phyloP scores from a whole-genome alignment of 192 early-diverging fungal genomes.

The Coemansia sp. region DNA sequence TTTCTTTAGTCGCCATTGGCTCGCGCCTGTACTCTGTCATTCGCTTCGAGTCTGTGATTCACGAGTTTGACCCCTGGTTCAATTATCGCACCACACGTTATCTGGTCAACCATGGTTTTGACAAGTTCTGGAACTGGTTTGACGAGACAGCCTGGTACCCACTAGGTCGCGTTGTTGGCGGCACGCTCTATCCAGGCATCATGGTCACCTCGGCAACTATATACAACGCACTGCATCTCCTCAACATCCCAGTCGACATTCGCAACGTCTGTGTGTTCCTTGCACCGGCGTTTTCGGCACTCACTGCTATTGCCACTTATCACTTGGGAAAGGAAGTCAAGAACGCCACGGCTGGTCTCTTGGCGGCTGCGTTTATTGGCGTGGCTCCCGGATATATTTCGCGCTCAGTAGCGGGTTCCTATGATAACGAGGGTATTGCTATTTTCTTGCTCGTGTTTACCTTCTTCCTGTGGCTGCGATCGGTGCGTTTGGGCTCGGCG shows the following conservation, averaged over 20 bases:
- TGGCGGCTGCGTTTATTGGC: conserved; percentile 98
- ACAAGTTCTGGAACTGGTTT: conserved; percentile 99
- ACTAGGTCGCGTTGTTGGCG: conserved; percentile 97
- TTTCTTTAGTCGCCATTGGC: conserved; percentile 84
- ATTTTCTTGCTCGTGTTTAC: conserved; percentile 98
- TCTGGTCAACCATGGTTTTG: conserved; percentile 91
- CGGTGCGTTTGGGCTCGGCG: conserved; percentile 92
- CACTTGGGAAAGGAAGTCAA: conserved; percentile 92
- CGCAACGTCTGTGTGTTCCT: conserved; percentile 98
- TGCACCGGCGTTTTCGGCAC: conserved; percentile 93
- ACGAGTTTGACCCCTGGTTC: conserved; percentile 99
- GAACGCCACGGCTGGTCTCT: conserved; percentile 86
- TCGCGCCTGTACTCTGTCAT: conserved; percentile 97
- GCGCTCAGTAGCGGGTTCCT: conserved; percentile 99
- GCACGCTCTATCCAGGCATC: conserved; percentile 99
- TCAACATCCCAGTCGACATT: conserved; percentile 97
- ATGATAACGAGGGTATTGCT: conserved; percentile 99
- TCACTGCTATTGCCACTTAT: conserved; percentile 97
- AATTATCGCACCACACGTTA: conserved; percentile 96
- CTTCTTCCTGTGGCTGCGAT: conserved; percentile 98
- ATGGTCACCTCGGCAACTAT: conserved; percentile 98
- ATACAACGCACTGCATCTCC: conserved; percentile 89
- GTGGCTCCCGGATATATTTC: conserved; percentile 99
- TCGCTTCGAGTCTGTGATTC: conserved; percentile 98
- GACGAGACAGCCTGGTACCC: conserved; percentile 99